Conservation (phyloP, 2,329 filamentous ascomycete species). For the Penicillium sclerotiorum region DNA sequence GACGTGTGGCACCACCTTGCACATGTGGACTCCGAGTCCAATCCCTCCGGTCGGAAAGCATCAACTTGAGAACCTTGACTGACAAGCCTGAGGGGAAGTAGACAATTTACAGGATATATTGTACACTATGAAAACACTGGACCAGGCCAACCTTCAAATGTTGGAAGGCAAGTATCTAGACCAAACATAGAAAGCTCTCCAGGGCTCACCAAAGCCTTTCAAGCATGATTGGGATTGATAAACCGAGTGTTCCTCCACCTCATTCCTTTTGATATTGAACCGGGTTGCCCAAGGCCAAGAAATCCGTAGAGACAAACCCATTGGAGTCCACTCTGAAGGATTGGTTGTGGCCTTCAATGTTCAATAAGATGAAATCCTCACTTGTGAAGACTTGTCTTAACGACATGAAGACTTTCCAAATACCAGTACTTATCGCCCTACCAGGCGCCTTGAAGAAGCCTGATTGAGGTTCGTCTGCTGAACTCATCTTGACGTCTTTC, state of each 20-base stretch:
- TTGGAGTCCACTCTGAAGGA: conserved; percentile 42
- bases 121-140: no score
- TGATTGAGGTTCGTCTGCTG: conserved; percentile 13
- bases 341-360: conserved; percentile 38
- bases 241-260: background rate
- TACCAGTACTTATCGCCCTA: conserved; percentile 30
- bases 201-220: background rate
- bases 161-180: no score
- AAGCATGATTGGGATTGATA: background rate
- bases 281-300: conserved; percentile 36
- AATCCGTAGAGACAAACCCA: conserved; percentile 39
- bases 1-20: no score
- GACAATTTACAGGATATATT: no score
- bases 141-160: no score
- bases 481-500: conserved; percentile 17
- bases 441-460: conserved; percentile 39
- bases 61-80: no score
- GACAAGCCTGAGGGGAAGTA: no score
- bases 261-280: conserved; percentile 1
- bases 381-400: conserved; percentile 43
- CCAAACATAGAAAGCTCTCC: background rate
- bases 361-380: conserved; percentile 44
- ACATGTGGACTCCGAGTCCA: no score
- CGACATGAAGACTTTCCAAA: conserved; percentile 38
- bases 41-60: no score